Conservation (phyloP, 2,329 filamentous ascomycete species). For the Ophiosphaerella narmari region DNA sequence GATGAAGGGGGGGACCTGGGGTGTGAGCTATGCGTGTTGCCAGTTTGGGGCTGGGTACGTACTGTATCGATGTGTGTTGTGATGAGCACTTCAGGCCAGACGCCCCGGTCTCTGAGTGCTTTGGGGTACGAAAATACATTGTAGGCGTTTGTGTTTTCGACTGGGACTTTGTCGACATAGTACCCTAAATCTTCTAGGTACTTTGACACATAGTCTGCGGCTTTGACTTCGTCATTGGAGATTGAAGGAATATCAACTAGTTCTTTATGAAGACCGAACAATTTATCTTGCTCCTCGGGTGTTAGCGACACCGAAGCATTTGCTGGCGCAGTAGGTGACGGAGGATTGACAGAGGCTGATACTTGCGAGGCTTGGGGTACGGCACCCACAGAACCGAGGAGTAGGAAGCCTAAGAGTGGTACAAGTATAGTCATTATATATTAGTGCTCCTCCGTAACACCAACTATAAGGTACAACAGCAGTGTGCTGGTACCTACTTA, state of each 20-base stretch:
- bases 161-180: conserved; percentile 51
- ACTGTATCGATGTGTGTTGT: conserved; percentile 79
- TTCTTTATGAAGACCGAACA: conserved; percentile 27
- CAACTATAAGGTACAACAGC: too few species aligned
- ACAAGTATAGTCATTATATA: too few species aligned
- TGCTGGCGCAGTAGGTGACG: background rate
- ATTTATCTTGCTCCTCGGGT: conserved; percentile 23
- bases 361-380: conserved; percentile 12
- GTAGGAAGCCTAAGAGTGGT: background rate
- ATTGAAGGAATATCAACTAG: conserved; percentile 34
- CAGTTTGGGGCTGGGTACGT: background rate
- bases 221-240: conserved; percentile 65
- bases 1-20: conserved; percentile 62
- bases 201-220: conserved; percentile 68
- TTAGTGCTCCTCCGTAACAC: too few species aligned
- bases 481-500: too few species aligned
- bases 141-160: conserved; percentile 59
- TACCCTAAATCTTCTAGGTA: conserved; percentile 63
- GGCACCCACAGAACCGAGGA: background rate
- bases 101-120: conserved; percentile 42
- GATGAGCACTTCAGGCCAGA: conserved; percentile 63
- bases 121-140: conserved; percentile 72
- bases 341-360: background rate
- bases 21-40: background rate
- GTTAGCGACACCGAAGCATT: conserved; percentile 11